Evolutionary conservation across 805 yeast species (phyloP).

Genomic region (Torulaspora microellipsoides): DNA sequence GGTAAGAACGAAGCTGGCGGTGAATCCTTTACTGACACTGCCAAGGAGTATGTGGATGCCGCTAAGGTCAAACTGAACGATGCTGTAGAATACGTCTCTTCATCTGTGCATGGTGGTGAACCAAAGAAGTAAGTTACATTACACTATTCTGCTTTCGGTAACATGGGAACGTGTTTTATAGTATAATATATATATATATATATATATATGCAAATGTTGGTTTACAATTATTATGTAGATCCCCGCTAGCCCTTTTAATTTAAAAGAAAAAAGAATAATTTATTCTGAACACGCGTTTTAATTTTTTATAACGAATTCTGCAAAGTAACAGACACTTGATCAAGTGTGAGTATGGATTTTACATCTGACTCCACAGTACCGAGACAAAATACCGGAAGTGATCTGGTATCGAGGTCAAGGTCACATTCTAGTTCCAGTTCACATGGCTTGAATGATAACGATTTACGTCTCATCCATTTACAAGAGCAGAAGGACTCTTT

Average conservation of each 20-base stretch:
- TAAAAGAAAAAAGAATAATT: neutral
- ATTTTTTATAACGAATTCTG: neutral
- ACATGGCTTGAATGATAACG: conserved; percentile 12
- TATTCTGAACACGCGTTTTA: neutral
- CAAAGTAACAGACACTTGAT: too few species aligned
- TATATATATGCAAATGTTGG: too few species aligned
- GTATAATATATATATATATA: too few species aligned
- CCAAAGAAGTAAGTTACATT: conserved; percentile 25
- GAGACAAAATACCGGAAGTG: neutral
- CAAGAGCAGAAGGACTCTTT: conserved; percentile 22
- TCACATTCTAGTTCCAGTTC: neutral
- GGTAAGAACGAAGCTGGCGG: conserved; percentile 50
- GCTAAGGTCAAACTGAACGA: conserved; percentile 50
- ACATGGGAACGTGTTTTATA: too few species aligned
- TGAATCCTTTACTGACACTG: conserved; percentile 49
- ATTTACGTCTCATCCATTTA: conserved; percentile 13
- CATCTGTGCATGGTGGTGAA: conserved; percentile 52
- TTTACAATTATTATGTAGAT: too few species aligned
- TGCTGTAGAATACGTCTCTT: conserved; percentile 44
- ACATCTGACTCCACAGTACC: conserved; percentile 21
- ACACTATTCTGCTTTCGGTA: conserved; percentile 35
- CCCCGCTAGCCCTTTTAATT: too few species aligned
- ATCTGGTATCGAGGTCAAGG: neutral
- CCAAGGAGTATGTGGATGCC: conserved; percentile 52
- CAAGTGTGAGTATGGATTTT: conserved; percentile 19